These are phyloP conservation scores for Puccinia polysora DNA, from an alignment of 1,284 basidiomycete species.

Conservation along the genomic window DNA sequence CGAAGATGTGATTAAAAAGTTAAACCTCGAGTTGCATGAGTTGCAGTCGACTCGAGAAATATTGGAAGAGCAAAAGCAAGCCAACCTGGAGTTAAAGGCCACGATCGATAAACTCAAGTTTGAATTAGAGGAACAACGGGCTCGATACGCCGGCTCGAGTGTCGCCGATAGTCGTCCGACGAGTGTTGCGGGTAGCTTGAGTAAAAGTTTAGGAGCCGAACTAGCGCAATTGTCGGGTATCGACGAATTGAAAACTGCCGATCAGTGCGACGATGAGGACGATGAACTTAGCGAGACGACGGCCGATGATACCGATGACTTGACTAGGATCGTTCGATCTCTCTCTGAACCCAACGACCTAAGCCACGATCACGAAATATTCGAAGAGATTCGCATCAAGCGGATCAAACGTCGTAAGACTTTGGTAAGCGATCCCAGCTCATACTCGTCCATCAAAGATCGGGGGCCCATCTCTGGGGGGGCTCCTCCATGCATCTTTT, in stretches of 20 bases:
- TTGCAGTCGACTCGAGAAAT: conserved; percentile 13
- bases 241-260: background rate
- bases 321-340: background rate
- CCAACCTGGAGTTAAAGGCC: conserved; percentile 28
- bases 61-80: conserved; percentile 39
- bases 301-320: background rate
- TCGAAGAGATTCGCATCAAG: conserved; percentile 31
- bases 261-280: conserved; percentile 10
- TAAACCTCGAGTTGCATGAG: conserved; percentile 8
- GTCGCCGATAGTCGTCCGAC: conserved; percentile 6
- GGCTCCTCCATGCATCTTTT: too few species aligned
- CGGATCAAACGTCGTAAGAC: background rate
- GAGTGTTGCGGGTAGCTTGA: conserved; percentile 20
- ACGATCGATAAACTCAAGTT: conserved; percentile 36
- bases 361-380: conserved; percentile 4
- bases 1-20: conserved; percentile 26
- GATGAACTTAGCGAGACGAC: background rate
- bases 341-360: background rate
- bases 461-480: too few species aligned
- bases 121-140: conserved; percentile 32
- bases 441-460: too few species aligned
- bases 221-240: conserved; percentile 4
- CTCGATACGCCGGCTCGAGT: background rate
- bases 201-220: conserved; percentile 28
- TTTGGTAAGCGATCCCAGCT: background rate